These are phyloP conservation scores for Coemansia sp. DNA, from an alignment of 192 early-diverging fungal species.

Conservation along the genomic window DNA sequence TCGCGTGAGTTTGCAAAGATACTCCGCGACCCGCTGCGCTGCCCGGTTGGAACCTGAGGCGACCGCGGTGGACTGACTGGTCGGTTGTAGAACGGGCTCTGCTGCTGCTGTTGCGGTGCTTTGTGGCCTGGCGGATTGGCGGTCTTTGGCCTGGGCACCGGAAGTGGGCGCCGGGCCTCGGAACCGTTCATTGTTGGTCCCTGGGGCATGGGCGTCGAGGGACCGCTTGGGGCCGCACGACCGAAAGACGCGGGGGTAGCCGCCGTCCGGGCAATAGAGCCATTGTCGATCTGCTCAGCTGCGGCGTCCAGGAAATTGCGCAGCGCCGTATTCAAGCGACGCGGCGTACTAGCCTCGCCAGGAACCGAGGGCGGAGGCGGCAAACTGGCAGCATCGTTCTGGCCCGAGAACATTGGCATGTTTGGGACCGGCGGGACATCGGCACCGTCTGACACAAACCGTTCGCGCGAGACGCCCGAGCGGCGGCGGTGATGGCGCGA, in stretches of 20 bases:
- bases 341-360: conserved; percentile 6
- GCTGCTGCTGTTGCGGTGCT: conserved; percentile 6
- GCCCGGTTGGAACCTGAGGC: not conserved
- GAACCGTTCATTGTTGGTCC: not conserved
- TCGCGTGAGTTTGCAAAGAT: conserved; percentile 49
- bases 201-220: not conserved
- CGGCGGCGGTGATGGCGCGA: conserved; percentile 43
- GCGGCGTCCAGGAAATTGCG: conserved; percentile 54
- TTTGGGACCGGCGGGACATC: conserved; percentile 31
- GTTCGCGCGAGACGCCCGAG: conserved; percentile 27
- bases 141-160: conserved; percentile 21
- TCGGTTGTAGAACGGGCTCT: conserved; percentile 4
- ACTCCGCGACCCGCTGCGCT: conserved; percentile 35
- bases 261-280: conserved; percentile 23
- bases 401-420: conserved; percentile 37
- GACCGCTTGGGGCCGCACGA: not conserved
- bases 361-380: conserved; percentile 13
- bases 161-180: conserved; percentile 17
- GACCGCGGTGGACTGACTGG: conserved; percentile 21
- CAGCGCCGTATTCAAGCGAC: conserved; percentile 41
- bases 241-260: conserved; percentile 10
- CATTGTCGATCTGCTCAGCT: conserved; percentile 53
- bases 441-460: conserved; percentile 12
- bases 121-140: not conserved
- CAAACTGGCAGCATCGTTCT: not conserved